A percentile compares a stretch with the other conserved stretches of the same genome.
Evolutionary conservation across 805 yeast species (phyloP).

Genomic region (Ogataea glucozyma): DNA sequence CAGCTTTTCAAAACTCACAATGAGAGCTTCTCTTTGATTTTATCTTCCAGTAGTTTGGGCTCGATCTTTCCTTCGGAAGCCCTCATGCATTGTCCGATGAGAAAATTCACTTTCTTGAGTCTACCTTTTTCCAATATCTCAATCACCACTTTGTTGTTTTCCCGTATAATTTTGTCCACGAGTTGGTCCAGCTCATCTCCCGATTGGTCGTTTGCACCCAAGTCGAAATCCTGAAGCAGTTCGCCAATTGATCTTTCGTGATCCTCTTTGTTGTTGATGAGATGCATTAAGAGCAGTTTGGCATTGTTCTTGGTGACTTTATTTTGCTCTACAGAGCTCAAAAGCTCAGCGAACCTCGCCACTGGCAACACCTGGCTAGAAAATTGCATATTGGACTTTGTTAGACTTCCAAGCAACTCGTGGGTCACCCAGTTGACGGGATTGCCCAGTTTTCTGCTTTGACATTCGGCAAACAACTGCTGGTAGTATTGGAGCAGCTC

Average conservation of each 20-base stretch:
- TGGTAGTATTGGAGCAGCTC: constrained; percentile 54
- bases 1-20: constrained; percentile 4
- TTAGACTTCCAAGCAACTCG: constrained; percentile 70
- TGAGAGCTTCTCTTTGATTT: constrained; percentile 23
- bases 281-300: constrained; percentile 59
- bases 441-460: constrained; percentile 41
- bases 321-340: constrained; percentile 46
- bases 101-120: constrained; percentile 63
- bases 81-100: constrained; percentile 86
- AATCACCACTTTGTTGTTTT: constrained; percentile 54
- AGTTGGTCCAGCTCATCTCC: constrained; percentile 35
- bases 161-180: constrained; percentile 38
- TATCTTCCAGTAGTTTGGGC: constrained; percentile 28
- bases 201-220: constrained; percentile 40
- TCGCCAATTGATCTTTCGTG: constrained; percentile 35
- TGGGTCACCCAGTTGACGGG: constrained; percentile 79
- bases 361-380: constrained; percentile 39
- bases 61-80: constrained; percentile 63
- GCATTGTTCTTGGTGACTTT: constrained; percentile 69
- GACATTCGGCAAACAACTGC: constrained; percentile 37
- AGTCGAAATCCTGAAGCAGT: constrained; percentile 56
- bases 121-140: constrained; percentile 60
- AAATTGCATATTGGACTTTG: constrained; percentile 47
- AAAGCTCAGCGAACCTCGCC: constrained; percentile 51
- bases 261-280: constrained; percentile 51